phyloP scores from a whole-genome alignment of 305 asterid species.

The Plantago lanceolata region DNA sequence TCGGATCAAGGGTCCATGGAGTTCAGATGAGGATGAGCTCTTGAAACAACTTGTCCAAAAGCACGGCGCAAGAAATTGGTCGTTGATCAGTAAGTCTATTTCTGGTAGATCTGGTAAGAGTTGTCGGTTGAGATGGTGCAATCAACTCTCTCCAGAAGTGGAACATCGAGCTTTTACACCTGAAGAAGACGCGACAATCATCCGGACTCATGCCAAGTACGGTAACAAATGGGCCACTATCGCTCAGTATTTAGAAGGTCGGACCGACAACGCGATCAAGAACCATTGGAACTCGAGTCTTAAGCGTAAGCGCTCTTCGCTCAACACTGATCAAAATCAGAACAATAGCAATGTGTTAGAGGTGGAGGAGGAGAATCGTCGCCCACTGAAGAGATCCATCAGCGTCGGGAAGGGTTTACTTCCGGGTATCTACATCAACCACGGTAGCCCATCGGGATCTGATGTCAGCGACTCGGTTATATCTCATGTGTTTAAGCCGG shows the following conservation, averaged over 20 bases:
- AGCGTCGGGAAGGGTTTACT: slow-evolving; percentile 65
- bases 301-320: slow-evolving; percentile 66
- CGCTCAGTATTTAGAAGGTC: slow-evolving; percentile 74
- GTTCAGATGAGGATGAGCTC: slow-evolving; percentile 79
- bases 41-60: slow-evolving; percentile 60
- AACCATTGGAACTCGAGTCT: slow-evolving; percentile 94
- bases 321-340: slow-evolving; percentile 40
- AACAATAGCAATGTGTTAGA: background rate
- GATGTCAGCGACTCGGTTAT: slow-evolving; percentile 61
- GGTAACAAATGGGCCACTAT: slow-evolving; percentile 98
- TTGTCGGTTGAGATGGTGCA: slow-evolving; percentile 92
- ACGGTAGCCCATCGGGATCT: slow-evolving; percentile 77
- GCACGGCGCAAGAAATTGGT: slow-evolving; percentile 87
- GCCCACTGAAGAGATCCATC: slow-evolving; percentile 65
- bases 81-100: slow-evolving; percentile 66
- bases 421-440: slow-evolving; percentile 43
- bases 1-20: slow-evolving; percentile 96
- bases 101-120: slow-evolving; percentile 87
- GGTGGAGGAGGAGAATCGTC: slow-evolving; percentile 12
- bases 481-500: slow-evolving; percentile 38
- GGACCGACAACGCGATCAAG: slow-evolving; percentile 92
- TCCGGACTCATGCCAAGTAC: slow-evolving; percentile 70
- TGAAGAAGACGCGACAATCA: slow-evolving; percentile 72
- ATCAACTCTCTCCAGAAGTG: slow-evolving; percentile 90
- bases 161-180: slow-evolving; percentile 78